These are phyloP conservation scores for Hygrocybe punicea DNA, from an alignment of 768 basidiomycete species.

Conservation along the genomic window DNA sequence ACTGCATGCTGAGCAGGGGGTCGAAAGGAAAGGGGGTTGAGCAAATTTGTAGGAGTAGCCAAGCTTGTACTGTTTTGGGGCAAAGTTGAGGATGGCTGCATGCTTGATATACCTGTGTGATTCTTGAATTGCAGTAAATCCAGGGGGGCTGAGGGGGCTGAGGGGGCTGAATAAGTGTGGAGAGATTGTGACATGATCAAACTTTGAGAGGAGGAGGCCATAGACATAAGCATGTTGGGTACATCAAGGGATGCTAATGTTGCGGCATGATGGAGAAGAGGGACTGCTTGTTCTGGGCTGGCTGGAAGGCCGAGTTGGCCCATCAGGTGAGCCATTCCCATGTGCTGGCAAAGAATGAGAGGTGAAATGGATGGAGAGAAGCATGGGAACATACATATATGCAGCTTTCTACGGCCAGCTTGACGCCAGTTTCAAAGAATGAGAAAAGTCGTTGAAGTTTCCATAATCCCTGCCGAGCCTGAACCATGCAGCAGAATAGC, in stretches of 20 bases:
- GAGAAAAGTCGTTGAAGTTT: constrained; percentile 66
- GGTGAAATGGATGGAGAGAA: constrained; percentile 8
- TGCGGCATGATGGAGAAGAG: constrained; percentile 75
- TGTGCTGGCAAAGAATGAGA: constrained; percentile 8
- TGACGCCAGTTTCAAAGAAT: constrained; percentile 85
- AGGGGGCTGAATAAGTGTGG: too few relatives aligned
- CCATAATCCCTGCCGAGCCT: constrained; percentile 89
- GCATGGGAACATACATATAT: constrained; percentile 68
- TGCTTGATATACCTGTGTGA: too few relatives aligned
- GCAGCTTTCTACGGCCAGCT: constrained; percentile 71
- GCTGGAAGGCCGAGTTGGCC: too few relatives aligned
- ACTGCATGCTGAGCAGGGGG: too few relatives aligned
- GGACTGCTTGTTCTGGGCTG: too few relatives aligned
- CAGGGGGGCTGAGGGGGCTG: too few relatives aligned
- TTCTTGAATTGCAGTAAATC: too few relatives aligned
- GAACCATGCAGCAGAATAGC: constrained; percentile 83
- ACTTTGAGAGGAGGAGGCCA: constrained; percentile 83
- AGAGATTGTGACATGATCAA: constrained; percentile 59
- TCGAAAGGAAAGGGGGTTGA: too few relatives aligned
- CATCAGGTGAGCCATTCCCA: too few relatives aligned
- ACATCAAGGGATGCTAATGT: constrained; percentile 66
- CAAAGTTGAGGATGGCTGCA: too few relatives aligned
- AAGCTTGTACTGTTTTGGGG: too few relatives aligned
- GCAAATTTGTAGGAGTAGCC: too few relatives aligned
- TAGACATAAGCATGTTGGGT: constrained; percentile 89